Evolutionary conservation across 2,329 filamentous ascomycete genomes (phyloP).

Genomic region (Thelonectria olida): DNA sequence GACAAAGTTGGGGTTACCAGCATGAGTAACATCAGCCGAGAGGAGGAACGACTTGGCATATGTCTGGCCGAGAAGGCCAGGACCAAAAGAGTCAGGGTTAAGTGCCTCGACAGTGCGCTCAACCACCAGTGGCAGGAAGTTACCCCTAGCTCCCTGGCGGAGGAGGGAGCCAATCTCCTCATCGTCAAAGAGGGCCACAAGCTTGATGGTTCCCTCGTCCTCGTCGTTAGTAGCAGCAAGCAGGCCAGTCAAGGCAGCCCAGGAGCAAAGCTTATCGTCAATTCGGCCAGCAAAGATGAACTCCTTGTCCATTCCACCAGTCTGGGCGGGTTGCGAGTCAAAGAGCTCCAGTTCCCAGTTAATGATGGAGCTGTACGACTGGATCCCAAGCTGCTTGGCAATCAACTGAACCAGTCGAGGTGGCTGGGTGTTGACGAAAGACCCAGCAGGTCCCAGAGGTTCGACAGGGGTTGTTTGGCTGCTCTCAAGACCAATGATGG

Average conservation of each 20-base stretch:
- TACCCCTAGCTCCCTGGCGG: slow-evolving; percentile 88
- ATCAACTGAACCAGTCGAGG: slow-evolving; percentile 86
- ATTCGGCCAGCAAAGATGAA: slow-evolving; percentile 96
- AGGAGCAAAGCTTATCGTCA: slow-evolving; percentile 97
- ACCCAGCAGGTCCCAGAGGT: slow-evolving; percentile 68
- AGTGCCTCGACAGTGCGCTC: slow-evolving; percentile 81
- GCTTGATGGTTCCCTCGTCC: slow-evolving; percentile 77
- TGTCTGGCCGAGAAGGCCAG: slow-evolving; percentile 77
- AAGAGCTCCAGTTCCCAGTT: slow-evolving; percentile 98
- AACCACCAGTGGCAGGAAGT: slow-evolving; percentile 84
- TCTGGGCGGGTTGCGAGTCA: slow-evolving; percentile 85
- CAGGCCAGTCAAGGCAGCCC: slow-evolving; percentile 86
- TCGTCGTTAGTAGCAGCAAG: slow-evolving; percentile 70
- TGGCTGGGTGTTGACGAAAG: slow-evolving; percentile 86
- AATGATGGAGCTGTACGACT: slow-evolving; percentile 77
- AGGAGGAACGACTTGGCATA: slow-evolving; percentile 93
- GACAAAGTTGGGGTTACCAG: slow-evolving; percentile 94
- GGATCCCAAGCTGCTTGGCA: slow-evolving; percentile 77
- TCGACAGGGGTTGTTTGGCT: slow-evolving; percentile 53
- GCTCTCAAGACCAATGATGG: slow-evolving; percentile 89
- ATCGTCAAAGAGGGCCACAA: slow-evolving; percentile 95
- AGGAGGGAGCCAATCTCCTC: slow-evolving; percentile 95
- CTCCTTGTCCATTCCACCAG: slow-evolving; percentile 87
- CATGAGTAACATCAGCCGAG: slow-evolving; percentile 92
- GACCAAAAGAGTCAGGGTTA: slow-evolving; percentile 62